Conservation (phyloP, 2,329 filamentous ascomycete species). For the Penicillium sp. region DNA sequence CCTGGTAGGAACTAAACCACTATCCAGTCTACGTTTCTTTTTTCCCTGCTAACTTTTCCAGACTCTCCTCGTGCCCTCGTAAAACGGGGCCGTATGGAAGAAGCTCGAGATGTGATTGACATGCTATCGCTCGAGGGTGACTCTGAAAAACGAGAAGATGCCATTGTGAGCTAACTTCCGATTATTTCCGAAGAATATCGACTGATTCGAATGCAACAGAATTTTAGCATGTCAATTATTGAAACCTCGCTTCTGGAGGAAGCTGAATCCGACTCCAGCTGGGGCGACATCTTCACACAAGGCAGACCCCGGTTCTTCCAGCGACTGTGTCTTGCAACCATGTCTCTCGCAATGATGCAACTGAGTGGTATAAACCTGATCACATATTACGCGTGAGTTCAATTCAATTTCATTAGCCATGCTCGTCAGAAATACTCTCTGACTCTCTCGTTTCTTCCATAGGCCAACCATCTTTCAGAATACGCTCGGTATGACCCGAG, state of each 20-base stretch:
- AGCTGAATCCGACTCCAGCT: not conserved
- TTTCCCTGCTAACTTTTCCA: not conserved
- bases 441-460: not conserved
- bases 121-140: constrained; percentile 2
- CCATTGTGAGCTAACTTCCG: not conserved
- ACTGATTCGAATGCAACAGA: too few relatives aligned
- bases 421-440: not conserved
- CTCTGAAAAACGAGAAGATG: not conserved
- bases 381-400: constrained; percentile 1
- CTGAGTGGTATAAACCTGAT: constrained; percentile 3
- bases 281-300: constrained; percentile 1
- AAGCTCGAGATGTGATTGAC: not conserved
- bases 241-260: not conserved
- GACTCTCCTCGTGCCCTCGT: not conserved
- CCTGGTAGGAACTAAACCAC: not conserved
- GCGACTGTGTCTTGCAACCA: not conserved
- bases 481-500: not conserved
- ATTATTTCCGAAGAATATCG: too few relatives aligned
- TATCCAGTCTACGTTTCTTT: not conserved
- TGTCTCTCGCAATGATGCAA: not conserved
- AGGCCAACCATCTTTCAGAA: constrained; percentile 5
- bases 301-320: constrained; percentile 4
- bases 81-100: not conserved
- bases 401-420: not conserved
- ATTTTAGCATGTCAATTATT: not conserved